Base-by-base conservation (phyloP, 2,329 filamentous ascomycete genomes). In the Piedraia hortae region DNA sequence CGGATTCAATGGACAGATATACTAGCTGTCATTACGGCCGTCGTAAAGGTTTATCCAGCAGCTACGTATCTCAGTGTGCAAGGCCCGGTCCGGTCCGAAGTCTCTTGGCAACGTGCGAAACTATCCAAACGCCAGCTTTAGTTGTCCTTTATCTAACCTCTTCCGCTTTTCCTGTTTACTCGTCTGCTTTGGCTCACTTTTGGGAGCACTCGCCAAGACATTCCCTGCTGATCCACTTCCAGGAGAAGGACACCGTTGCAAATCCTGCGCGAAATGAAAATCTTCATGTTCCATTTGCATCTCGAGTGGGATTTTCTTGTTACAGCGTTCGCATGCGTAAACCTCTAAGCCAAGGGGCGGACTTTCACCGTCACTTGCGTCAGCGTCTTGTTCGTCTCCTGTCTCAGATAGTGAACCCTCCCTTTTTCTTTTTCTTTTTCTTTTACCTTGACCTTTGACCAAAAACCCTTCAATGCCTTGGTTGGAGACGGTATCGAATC, bases 241-340 rank as follows among this genome's bases (percentile, higher is more conserved):
- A 2, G 5, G 6, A 31, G 21, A 54, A 47, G 70, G 58, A 32
- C 69, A 55, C 26, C 65, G 58, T 31, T 80, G 68, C 14, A 97
- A 54, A 34, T 82, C 72, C 46, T 73, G 75, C 20, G 85, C 85
- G 46, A 90, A 70, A 47, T 97, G 85, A 69, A 80, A 93, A 43
- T 97, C 85, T 24, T 69, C 55, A 43, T 97, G 85, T 45, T 73
- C 80, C 31, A 66, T 59, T 33, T 59, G 56, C 25, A 68, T 60
- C 12, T 50, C 39, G 17, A 54, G 50, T 7, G 55, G 51, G 15
- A 85, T 50, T n/a, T 42, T 39, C 5, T 29, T 54, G 27, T 58
- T 54, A 43, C 78, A 90, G 29, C 62, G 62, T 21, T 51, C 40
- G 43, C 77, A 89, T 25, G 50, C 47, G 31, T 51, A 58, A 0